A percentile compares a stretch with the other conserved stretches of the same genome.
phyloP scores from a whole-genome alignment of 768 basidiomycete species.

The Phanerochaete sordida region DNA sequence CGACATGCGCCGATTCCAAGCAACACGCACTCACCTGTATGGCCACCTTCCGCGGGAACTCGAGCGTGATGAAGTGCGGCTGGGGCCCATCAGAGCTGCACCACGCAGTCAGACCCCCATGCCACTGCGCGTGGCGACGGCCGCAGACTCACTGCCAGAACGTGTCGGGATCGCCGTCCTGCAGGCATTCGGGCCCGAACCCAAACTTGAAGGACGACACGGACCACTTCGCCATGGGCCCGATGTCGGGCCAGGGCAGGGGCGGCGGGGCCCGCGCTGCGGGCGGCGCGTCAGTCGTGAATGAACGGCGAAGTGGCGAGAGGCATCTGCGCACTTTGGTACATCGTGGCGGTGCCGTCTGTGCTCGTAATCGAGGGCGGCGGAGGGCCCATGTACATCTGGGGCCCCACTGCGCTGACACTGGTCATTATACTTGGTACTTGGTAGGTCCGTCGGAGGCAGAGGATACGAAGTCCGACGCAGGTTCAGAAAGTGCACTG shows the following conservation, averaged over 20 bases:
- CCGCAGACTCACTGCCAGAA: conserved; percentile 89
- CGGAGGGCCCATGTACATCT: background rate
- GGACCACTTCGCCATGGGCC: conserved; percentile 87
- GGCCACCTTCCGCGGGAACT: conserved; percentile 87
- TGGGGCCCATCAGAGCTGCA: conserved; percentile 90
- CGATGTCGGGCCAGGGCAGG: conserved; percentile 80
- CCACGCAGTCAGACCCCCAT: background rate
- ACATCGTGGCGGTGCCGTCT: conserved; percentile 4
- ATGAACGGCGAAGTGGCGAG: background rate
- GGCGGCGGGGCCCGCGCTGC: conserved; percentile 42
- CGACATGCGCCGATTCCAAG: too few relatives aligned
- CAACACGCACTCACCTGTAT: conserved; percentile 70
- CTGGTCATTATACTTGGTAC: background rate
- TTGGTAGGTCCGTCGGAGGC: too few relatives aligned
- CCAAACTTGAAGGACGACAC: conserved; percentile 97
- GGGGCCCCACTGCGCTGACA: background rate
- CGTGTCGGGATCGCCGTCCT: conserved; percentile 85
- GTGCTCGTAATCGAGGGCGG: background rate
- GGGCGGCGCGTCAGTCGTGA: background rate
- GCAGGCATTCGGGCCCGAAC: conserved; percentile 89
- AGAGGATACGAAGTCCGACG: too few relatives aligned
- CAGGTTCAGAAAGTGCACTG: too few relatives aligned
- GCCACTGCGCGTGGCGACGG: background rate
- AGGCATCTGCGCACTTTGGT: background rate
- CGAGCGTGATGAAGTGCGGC: conserved; percentile 92